Evolutionary conservation across 2,329 filamentous ascomycete species (phyloP), one percentile per base, ranked within the genome.

Genomic region (Cadophora sp.): DNA sequence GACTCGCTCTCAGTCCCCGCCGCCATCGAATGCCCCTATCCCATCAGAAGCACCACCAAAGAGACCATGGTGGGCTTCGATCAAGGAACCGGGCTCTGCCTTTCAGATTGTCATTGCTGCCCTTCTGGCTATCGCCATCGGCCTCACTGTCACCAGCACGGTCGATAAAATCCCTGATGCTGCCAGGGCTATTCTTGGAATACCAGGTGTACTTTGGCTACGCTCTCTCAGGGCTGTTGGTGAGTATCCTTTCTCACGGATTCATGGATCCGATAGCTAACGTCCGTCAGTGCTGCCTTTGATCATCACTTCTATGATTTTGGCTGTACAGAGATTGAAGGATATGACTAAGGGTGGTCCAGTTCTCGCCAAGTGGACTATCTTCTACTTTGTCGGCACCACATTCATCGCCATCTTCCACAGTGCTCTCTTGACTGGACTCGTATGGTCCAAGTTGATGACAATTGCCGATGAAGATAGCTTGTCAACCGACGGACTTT

Each of bases 331-430:
- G 39, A 48, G 30, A 33, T 22, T 63, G 36, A 63, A 63, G n/a
- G 50, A 63, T 0, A 55, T 63, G 48, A 45, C 61, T 18, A 63
- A 63, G 20, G 50, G 61, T 9, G 61, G 61, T 8, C 45, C 61
- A 16, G 20, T 47, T 14, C 33, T 63, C 14, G 61, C 61, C 18
- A 50, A 50, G 16, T 63, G 61, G 61, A 63, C 61, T 4, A 63
- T 63, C 22, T 24, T 11, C 3, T 63, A 55, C 50, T 63, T 55
- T n/a, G 1, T 63, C 39, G 50, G 13, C 33, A 63, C 61, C 13
- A 63, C 61, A 1, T 56, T 63, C 36, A 24, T 63, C n/a, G 61
- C 61, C 3, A 63, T 63, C 47, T 27, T 63, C 36, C 61, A 63
- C 33, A 63, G 61, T n/a, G 51, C 61, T 56, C 48, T 63, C 7